Evolutionary conservation across 73 alveolate species (phyloP).

Genomic region (Paramecium biaurelia): DNA sequence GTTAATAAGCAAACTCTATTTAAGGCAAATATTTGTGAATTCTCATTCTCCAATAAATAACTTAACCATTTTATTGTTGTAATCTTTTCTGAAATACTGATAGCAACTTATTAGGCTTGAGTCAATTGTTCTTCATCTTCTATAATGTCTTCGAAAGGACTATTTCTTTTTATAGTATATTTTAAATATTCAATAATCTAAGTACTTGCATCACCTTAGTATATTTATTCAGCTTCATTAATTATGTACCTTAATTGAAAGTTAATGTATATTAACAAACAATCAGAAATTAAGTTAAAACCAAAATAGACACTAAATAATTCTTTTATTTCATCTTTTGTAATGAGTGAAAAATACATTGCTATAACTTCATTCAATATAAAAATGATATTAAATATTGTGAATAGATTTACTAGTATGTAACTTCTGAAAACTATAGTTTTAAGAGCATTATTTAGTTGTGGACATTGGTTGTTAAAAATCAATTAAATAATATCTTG

Average conservation of each 20-base stretch:
- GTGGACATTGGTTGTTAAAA: background rate
- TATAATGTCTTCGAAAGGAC: background rate
- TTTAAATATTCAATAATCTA: background rate
- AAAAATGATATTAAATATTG: background rate
- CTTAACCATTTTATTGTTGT: background rate
- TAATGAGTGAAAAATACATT: background rate
- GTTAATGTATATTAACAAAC: background rate
- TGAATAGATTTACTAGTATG: background rate
- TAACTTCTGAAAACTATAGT: background rate
- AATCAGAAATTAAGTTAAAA: background rate
- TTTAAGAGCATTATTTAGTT: background rate
- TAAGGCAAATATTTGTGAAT: background rate
- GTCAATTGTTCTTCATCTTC: background rate
- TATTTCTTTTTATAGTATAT: background rate
- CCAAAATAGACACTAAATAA: background rate
- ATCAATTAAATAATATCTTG: background rate
- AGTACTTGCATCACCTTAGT: background rate
- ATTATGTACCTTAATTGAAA: background rate
- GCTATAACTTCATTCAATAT: background rate
- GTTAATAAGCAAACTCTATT: background rate
- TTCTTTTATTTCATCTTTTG: background rate
- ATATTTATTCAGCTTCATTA: background rate
- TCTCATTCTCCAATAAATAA: background rate
- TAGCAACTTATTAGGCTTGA: conserved; percentile 14
- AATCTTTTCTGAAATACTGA: background rate